Evolutionary conservation across 208 protist genomes (phyloP).

Genomic region (Trypanosoma congolense): DNA sequence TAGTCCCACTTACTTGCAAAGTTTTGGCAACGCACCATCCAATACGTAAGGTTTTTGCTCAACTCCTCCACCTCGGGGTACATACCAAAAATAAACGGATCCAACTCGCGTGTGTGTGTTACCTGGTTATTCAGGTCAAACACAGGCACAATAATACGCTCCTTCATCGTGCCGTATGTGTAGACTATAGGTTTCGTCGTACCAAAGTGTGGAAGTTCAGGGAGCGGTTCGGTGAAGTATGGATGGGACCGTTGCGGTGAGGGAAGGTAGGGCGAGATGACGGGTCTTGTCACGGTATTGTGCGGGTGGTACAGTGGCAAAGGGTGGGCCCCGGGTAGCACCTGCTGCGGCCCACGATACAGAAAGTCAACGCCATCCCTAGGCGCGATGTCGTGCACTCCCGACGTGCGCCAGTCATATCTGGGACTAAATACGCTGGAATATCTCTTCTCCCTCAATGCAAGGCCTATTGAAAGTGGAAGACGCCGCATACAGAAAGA

Average conservation of each 20-base stretch:
- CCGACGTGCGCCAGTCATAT: slow-evolving; percentile 73
- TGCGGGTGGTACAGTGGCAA: slow-evolving; percentile 71
- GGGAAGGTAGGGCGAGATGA: slow-evolving; percentile 81
- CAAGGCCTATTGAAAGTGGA: neutral
- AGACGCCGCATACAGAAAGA: slow-evolving; percentile 10
- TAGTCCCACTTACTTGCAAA: slow-evolving; percentile 89
- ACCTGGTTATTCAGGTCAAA: slow-evolving; percentile 72
- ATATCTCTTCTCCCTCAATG: slow-evolving; percentile 4
- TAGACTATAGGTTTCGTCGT: slow-evolving; percentile 81
- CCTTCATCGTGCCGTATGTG: slow-evolving; percentile 78
- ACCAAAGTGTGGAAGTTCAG: slow-evolving; percentile 79
- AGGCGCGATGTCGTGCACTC: slow-evolving; percentile 79
- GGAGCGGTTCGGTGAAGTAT: slow-evolving; percentile 78
- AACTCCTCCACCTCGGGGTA: slow-evolving; percentile 79
- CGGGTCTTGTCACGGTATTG: slow-evolving; percentile 70
- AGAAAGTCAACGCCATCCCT: slow-evolving; percentile 74
- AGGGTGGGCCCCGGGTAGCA: slow-evolving; percentile 77
- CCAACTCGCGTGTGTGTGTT: slow-evolving; percentile 83
- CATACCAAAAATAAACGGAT: slow-evolving; percentile 88
- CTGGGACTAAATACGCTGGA: slow-evolving; percentile 46
- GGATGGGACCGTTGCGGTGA: slow-evolving; percentile 82
- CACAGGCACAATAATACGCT: slow-evolving; percentile 82
- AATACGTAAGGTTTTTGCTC: slow-evolving; percentile 77
- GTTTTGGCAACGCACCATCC: slow-evolving; percentile 84
- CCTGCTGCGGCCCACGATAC: slow-evolving; percentile 62